Percentiles rank a stretch among this genome's conserved stretches.
These are phyloP conservation scores for Corynespora cassiicola DNA, from an alignment of 2,329 filamentous ascomycete genomes.

Conservation along the genomic window DNA sequence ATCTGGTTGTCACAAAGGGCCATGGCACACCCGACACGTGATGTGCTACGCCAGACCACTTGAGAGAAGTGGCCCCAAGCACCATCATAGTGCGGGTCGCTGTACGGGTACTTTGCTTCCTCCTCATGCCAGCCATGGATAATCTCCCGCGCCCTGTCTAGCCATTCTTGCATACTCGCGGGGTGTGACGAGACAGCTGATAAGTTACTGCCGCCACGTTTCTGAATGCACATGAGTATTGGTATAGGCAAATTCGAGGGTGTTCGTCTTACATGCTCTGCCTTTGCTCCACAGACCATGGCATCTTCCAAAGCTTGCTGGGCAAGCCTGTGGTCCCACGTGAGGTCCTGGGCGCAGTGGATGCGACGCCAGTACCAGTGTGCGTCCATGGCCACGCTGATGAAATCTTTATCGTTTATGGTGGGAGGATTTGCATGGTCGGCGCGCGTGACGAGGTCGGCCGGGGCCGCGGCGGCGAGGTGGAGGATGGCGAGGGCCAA, in stretches of 20 bases:
- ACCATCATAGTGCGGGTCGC: slow-evolving; percentile 33
- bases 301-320: slow-evolving; percentile 31
- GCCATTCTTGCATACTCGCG: slow-evolving; percentile 29
- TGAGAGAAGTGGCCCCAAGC: slow-evolving; percentile 47
- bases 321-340: slow-evolving; percentile 38
- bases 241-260: no score
- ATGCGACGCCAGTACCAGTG: slow-evolving; percentile 45
- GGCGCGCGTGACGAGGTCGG: slow-evolving; percentile 18
- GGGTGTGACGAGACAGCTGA: slow-evolving; percentile 33
- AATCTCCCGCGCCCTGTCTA: slow-evolving; percentile 34
- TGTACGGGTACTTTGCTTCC: slow-evolving; percentile 42
- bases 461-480: slow-evolving; percentile 27
- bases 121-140: slow-evolving; percentile 46
- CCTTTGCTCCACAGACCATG: slow-evolving; percentile 27
- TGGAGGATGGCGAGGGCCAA: slow-evolving; percentile 24
- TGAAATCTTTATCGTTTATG: slow-evolving; percentile 36
- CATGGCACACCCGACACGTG: slow-evolving; percentile 44
- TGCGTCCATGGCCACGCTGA: slow-evolving; percentile 38
- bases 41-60: slow-evolving; percentile 46
- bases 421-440: slow-evolving; percentile 27
- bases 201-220: slow-evolving; percentile 42
- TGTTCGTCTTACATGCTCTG: slow-evolving; percentile 33
- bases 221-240: slow-evolving; percentile 22
- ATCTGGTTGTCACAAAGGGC: slow-evolving; percentile 28
- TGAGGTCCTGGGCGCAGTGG: slow-evolving; percentile 43